A percentile compares a stretch with the other conserved stretches of the same genome.
These are phyloP conservation scores for Nicotiana paniculata DNA, from an alignment of 257 asterid genomes.

Conservation along the genomic window DNA sequence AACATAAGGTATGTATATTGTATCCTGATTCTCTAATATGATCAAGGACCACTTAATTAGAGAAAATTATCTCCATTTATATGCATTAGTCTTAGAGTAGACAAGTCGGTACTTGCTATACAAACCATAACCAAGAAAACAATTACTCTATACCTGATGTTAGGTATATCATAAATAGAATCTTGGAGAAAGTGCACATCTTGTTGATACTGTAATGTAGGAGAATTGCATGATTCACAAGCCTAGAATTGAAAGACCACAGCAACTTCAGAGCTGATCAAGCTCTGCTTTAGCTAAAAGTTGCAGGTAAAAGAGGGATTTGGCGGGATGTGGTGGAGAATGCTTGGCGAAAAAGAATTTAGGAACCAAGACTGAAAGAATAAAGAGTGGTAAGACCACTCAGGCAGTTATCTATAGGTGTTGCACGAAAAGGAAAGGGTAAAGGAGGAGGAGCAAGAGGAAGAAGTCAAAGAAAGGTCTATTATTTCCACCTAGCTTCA, in stretches of 20 bases:
- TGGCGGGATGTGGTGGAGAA: not conserved
- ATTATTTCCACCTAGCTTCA: not conserved
- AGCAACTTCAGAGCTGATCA: not conserved
- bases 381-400: not conserved
- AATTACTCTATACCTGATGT: not conserved
- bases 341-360: not conserved
- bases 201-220: not conserved
- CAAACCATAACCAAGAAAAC: not conserved
- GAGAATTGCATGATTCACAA: not conserved
- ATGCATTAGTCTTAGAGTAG: not conserved
- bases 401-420: not conserved
- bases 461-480: not conserved
- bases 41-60: not conserved
- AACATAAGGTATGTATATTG: not conserved
- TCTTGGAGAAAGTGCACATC: not conserved
- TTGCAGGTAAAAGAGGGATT: not conserved
- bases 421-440: not conserved
- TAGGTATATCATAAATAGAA: not conserved
- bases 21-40: not conserved
- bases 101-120: not conserved
- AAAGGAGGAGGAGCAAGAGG: not conserved
- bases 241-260: not conserved
- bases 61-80: not conserved
- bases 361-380: not conserved
- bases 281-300: not conserved